Conservation (phyloP, 208 protist species). For the Leishmania mexicana region DNA sequence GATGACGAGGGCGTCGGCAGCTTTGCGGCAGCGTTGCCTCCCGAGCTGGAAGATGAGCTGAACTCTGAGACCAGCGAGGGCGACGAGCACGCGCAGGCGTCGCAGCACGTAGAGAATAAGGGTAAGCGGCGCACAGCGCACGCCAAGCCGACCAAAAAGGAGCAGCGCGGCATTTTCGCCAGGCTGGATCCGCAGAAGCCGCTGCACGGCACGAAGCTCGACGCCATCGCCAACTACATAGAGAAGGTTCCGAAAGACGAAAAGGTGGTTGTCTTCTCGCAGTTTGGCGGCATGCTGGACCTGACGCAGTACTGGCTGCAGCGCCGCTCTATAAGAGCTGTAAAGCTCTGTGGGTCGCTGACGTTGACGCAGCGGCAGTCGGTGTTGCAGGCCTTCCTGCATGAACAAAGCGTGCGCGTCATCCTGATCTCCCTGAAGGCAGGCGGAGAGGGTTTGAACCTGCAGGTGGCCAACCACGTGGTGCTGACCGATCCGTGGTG, state of each 20-base stretch:
- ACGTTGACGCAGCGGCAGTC: slow-evolving; percentile 80
- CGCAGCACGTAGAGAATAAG: slow-evolving; percentile 10
- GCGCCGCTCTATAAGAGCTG: slow-evolving; percentile 69
- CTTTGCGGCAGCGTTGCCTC: slow-evolving; percentile 60
- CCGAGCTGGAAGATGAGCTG: slow-evolving; percentile 64
- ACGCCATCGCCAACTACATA: slow-evolving; percentile 90
- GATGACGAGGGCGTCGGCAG: slow-evolving; percentile 52
- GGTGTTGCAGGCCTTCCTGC: slow-evolving; percentile 83
- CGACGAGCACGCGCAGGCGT: slow-evolving; percentile 13
- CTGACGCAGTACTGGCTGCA: slow-evolving; percentile 91
- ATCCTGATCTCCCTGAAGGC: slow-evolving; percentile 99
- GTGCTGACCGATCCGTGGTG: slow-evolving; percentile 99
- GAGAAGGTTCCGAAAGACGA: slow-evolving; percentile 67
- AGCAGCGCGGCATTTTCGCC: slow-evolving; percentile 60
- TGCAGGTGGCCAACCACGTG: slow-evolving; percentile 98
- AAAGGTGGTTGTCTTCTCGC: slow-evolving; percentile 95
- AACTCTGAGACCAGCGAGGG: slow-evolving; percentile 10
- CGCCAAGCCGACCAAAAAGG: slow-evolving; percentile 36
- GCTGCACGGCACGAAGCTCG: slow-evolving; percentile 88
- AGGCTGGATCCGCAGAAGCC: slow-evolving; percentile 81
- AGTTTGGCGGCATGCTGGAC: slow-evolving; percentile 97
- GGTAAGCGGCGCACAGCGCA: background rate
- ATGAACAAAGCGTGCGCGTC: slow-evolving; percentile 86
- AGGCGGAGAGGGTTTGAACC: slow-evolving; percentile 98
- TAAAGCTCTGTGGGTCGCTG: slow-evolving; percentile 92